Conservation (phyloP, 2,329 filamentous ascomycete species). For the Aspergillus versicolor region DNA sequence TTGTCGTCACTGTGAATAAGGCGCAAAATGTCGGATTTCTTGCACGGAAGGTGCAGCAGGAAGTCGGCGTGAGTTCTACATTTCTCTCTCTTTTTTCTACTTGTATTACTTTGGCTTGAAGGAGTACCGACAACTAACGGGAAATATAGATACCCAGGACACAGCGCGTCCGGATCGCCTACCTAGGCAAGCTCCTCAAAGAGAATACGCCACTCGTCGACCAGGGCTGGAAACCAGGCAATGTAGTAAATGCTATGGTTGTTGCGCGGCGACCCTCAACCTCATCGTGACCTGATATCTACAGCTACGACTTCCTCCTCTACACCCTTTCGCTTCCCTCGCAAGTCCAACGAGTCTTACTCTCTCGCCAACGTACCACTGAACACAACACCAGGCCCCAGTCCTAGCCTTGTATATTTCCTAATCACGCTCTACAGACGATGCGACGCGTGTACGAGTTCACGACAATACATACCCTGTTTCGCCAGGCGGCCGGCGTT, state of each 20-base stretch:
- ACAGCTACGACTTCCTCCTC: not conserved
- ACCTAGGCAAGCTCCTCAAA: constrained; percentile 77
- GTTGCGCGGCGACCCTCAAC: constrained; percentile 34
- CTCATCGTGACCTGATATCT: constrained; percentile 7
- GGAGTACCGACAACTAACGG: constrained; percentile 4
- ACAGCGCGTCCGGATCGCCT: constrained; percentile 68
- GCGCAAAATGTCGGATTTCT: constrained; percentile 65
- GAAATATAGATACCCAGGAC: constrained; percentile 54
- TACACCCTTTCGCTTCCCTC: not conserved
- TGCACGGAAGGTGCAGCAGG: constrained; percentile 61
- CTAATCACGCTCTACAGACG: not conserved
- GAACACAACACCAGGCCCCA: no score
- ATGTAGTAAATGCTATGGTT: constrained; percentile 76
- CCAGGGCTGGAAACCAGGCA: constrained; percentile 73
- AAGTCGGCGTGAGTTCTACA: constrained; percentile 59
- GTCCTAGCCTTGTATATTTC: not conserved
- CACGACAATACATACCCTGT: not conserved
- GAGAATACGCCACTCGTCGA: constrained; percentile 63
- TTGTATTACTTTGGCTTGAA: not conserved
- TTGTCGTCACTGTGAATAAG: constrained; percentile 58
- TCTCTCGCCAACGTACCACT: no score
- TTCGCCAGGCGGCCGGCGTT: not conserved
- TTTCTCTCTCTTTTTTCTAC: not conserved
- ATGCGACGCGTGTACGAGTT: not conserved
- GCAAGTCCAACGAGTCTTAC: no score